Base-by-base conservation (phyloP, 345 rosid species). In the Citrus trifoliata region DNA sequence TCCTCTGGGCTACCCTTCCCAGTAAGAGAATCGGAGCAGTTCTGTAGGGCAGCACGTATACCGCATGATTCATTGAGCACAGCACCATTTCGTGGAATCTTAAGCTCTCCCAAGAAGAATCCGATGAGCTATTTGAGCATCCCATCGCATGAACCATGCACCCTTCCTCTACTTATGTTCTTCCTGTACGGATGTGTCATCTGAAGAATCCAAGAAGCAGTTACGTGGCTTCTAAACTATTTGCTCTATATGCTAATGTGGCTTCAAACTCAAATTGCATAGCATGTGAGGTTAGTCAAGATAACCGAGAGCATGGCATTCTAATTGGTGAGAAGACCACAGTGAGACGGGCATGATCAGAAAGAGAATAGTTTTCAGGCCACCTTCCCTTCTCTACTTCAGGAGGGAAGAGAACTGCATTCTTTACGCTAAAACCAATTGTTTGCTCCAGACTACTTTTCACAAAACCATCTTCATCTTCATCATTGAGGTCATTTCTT, bases 311-410 rank as follows among this genome's bases (percentile, higher is more conserved):
- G 68, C 87, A 77, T 53, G 89, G 92, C 90, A 93, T 87, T 82
- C 82, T 83, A 76, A 88, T 87, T 2, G 95, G 97, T 1, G 93
- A 90, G 82, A 93, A 88, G 48, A 89, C 93, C 25, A 89, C 95
- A 0, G 95, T 93, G 22, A 93, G 95, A 46, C 89, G 85, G 16
- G 95, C 95, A 75, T 91, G 97, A 59, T 93, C 95, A 4, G 97
- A 93, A 19, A 93, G 93, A 28, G 89, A 89, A 83, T 91, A 93
- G 66, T 91, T 85, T 79, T 91, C 88, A 0, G 97, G 97, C 95
- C 93, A 93, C 77, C 73, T 76, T 70, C 93, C 97, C 77, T 86
- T 88, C 81, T 93, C 97, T 4, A 85, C 95, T 86, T 91, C 97
- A 10, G 91, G 89, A 33, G 97, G 97, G 80, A 84, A 93, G 32